A percentile compares a stretch with the other conserved stretches of the same genome.
These are phyloP conservation scores for Ammopiptanthus mongolicus DNA, from an alignment of 306 rosid genomes.

Conservation along the genomic window DNA sequence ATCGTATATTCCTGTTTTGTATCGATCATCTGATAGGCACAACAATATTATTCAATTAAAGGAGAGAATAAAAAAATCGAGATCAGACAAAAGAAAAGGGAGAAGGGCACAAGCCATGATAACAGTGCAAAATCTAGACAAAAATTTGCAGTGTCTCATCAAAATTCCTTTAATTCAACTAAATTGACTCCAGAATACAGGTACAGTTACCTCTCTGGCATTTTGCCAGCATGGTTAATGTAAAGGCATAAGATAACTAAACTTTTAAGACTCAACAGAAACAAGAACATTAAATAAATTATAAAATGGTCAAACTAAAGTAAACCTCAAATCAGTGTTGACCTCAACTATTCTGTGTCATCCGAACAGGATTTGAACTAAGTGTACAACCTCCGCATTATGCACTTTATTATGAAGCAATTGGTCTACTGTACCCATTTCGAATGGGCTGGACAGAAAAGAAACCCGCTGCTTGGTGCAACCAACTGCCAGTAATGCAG, in stretches of 20 bases:
- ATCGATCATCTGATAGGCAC: slow-evolving; percentile 4
- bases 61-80: not conserved
- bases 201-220: slow-evolving; percentile 41
- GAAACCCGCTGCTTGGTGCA: slow-evolving; percentile 33
- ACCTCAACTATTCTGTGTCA: slow-evolving; percentile 40
- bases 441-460: not conserved
- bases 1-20: not conserved
- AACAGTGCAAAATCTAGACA: not conserved
- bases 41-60: not conserved
- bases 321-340: slow-evolving; percentile 34
- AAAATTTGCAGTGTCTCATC: not conserved
- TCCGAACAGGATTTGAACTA: slow-evolving; percentile 30
- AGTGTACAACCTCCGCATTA: slow-evolving; percentile 41
- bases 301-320: slow-evolving; percentile 44
- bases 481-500: slow-evolving; percentile 22
- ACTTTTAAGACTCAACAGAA: slow-evolving; percentile 12
- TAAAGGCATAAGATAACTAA: slow-evolving; percentile 30
- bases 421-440: slow-evolving; percentile 30
- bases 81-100: not conserved
- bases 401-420: slow-evolving; percentile 36
- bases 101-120: not conserved
- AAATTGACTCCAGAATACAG: slow-evolving; percentile 38
- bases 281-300: slow-evolving; percentile 26
- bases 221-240: slow-evolving; percentile 37
- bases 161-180: slow-evolving; percentile 38